Evolutionary conservation across 805 yeast genomes (phyloP).

Genomic region (Candida multigemmis): DNA sequence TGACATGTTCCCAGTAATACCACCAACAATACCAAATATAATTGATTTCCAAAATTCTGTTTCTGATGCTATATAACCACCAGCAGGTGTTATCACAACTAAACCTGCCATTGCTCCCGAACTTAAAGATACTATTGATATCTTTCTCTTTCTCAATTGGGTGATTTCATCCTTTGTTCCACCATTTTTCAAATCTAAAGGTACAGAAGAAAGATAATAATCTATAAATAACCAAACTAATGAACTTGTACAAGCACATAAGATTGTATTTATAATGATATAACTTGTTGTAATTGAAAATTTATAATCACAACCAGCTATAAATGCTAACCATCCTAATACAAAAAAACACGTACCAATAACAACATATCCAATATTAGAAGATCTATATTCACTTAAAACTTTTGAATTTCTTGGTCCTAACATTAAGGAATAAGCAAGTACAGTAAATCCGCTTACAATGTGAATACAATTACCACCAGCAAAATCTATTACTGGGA

Average conservation of each 20-base stretch:
- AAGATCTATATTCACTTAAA: slow-evolving; percentile 24
- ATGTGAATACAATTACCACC: slow-evolving; percentile 37
- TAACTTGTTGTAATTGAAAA: slow-evolving; percentile 22
- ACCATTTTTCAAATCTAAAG: slow-evolving; percentile 27
- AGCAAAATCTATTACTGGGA: slow-evolving; percentile 36
- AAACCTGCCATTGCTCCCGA: slow-evolving; percentile 34
- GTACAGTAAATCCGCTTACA: slow-evolving; percentile 36
- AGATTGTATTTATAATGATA: slow-evolving; percentile 21
- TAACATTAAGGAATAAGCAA: slow-evolving; percentile 32
- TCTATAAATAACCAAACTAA: slow-evolving; percentile 29
- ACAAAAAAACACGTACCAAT: slow-evolving; percentile 22
- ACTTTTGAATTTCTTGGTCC: slow-evolving; percentile 34
- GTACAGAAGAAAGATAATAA: slow-evolving; percentile 28
- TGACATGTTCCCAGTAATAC: slow-evolving; percentile 23
- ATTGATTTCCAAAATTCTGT: slow-evolving; percentile 31
- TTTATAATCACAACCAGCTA: slow-evolving; percentile 34
- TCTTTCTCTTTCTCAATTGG: slow-evolving; percentile 11
- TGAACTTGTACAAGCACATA: slow-evolving; percentile 26
- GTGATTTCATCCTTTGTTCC: slow-evolving; percentile 1
- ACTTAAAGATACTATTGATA: slow-evolving; percentile 29
- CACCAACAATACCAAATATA: slow-evolving; percentile 31
- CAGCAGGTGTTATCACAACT: slow-evolving; percentile 35
- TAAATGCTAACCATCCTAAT: slow-evolving; percentile 34
- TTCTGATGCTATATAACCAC: slow-evolving; percentile 27
- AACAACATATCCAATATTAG: slow-evolving; percentile 23